Base-by-base conservation (phyloP, 768 basidiomycete species). In the Russula vinacea region DNA sequence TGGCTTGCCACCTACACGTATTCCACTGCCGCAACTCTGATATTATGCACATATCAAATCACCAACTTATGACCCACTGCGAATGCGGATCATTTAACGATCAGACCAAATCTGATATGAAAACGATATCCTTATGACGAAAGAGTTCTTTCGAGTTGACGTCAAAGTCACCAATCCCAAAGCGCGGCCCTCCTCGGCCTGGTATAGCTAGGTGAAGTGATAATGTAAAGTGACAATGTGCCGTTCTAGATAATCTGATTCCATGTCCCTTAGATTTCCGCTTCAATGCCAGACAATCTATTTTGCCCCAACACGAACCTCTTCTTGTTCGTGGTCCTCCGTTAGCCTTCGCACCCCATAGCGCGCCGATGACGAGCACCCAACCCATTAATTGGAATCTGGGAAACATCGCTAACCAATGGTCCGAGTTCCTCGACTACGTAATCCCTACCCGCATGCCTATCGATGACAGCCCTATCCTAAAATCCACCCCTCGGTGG, bases 401-500 rank as follows among this genome's bases (percentile, higher is more conserved):
- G 6, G 62, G 62, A 14, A 62, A 62, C 32, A 62, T 62, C 49
- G n/a, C 62, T 4, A 57, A 26, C 8, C 56, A 29, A n/a, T 62
- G 62, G 62, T 58, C 56, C 29, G 47, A 62, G 29, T 62, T 33
- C n/a, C 29, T 62, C 33, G 32, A 57, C 29, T 58, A 62, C 22
- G 35, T 57, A 40, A n/a, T 62, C 56, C 29, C 56, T n/a, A 35
- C 40, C 13, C 56, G 22, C n/a, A 62, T 44, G 37, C 62, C 62
- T 6, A 62, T 62, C 49, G 62, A 62, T 22, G 22, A 17, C 5
- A 26, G 52, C 40, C 49, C 55, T 24, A 1, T n/a, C 17, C 35
- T 52, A 2, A 51, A 35, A 33, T 58, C 49, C 16, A 42, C 16
- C 9, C 62, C 56, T 44, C 62, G 62, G 24, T 62, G 62, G 62